Evolutionary conservation across 306 rosid genomes (phyloP).

Genomic region (Potentilla sterilis): DNA sequence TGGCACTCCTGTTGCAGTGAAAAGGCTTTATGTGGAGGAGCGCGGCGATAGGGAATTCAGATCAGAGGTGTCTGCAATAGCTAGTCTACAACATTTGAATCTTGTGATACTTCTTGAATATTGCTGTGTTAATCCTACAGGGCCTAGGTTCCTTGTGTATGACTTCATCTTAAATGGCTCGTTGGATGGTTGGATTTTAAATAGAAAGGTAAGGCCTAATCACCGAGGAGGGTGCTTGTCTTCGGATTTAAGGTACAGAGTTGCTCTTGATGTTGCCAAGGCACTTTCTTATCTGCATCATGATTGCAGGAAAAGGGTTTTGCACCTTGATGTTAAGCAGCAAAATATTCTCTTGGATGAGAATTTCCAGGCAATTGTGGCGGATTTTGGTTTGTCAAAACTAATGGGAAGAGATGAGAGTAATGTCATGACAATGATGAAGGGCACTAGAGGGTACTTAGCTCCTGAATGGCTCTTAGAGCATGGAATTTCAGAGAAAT

Average conservation of each 20-base stretch:
- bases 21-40: conserved; percentile 54
- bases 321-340: conserved; percentile 89
- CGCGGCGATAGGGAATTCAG: conserved; percentile 70
- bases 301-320: conserved; percentile 70
- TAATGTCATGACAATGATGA: conserved; percentile 54
- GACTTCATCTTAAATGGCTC: conserved; percentile 76
- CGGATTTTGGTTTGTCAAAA: conserved; percentile 82
- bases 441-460: conserved; percentile 85
- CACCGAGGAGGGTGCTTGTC: conserved; percentile 56
- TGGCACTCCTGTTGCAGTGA: conserved; percentile 80
- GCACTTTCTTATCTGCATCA: conserved; percentile 77
- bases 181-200: conserved; percentile 78
- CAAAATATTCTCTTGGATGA: conserved; percentile 83
- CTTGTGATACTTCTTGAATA: conserved; percentile 74
- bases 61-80: conserved; percentile 91
- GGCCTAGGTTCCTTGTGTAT: conserved; percentile 68
- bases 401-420: conserved; percentile 73
- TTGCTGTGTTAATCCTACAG: conserved; percentile 42
- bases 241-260: conserved; percentile 62
- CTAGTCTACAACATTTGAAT: conserved; percentile 76
- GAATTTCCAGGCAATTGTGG: conserved; percentile 51
- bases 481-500: conserved; percentile 75
- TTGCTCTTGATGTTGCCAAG: conserved; percentile 74
- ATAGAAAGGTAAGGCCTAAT: conserved; percentile 14
- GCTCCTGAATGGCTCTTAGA: conserved; percentile 95